phyloP scores from a whole-genome alignment of 75 land plant genomes.

The Ceratopteris richardii region DNA sequence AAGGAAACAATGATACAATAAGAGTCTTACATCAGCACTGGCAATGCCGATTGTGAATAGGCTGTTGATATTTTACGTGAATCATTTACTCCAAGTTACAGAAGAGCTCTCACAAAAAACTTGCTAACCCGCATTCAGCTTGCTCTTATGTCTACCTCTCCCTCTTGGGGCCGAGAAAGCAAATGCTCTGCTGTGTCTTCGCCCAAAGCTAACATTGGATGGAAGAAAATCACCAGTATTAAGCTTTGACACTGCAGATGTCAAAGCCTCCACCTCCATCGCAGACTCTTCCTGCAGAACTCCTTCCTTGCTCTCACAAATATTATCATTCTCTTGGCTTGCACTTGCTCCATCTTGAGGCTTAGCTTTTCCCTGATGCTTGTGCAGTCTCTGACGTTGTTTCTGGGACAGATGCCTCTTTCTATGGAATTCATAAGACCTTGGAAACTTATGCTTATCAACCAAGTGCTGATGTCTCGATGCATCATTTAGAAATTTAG shows the following conservation, averaged over 20 bases:
- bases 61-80: too few relatives aligned
- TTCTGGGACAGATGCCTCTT: slow-evolving; percentile 74
- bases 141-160: slow-evolving; percentile 13
- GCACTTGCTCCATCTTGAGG: background rate
- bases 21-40: too few relatives aligned
- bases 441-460: slow-evolving; percentile 88
- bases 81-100: too few relatives aligned
- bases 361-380: background rate
- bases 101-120: too few relatives aligned
- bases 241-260: slow-evolving; percentile 68
- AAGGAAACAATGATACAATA: too few relatives aligned
- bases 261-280: slow-evolving; percentile 63
- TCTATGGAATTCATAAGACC: slow-evolving; percentile 67
- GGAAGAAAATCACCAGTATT: slow-evolving; percentile 60
- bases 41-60: too few relatives aligned
- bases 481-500: slow-evolving; percentile 56
- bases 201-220: slow-evolving; percentile 67
- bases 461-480: slow-evolving; percentile 79
- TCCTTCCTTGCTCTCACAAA: background rate
- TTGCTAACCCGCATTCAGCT: too few relatives aligned
- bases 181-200: slow-evolving; percentile 54
- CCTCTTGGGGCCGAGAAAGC: slow-evolving; percentile 40
- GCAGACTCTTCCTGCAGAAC: slow-evolving; percentile 16
- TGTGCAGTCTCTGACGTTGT: background rate
- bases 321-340: background rate